Percentiles rank a stretch among this genome's conserved stretches.
Evolutionary conservation across 805 yeast species (phyloP).

Genomic region (Saccharomycopsis sp.): DNA sequence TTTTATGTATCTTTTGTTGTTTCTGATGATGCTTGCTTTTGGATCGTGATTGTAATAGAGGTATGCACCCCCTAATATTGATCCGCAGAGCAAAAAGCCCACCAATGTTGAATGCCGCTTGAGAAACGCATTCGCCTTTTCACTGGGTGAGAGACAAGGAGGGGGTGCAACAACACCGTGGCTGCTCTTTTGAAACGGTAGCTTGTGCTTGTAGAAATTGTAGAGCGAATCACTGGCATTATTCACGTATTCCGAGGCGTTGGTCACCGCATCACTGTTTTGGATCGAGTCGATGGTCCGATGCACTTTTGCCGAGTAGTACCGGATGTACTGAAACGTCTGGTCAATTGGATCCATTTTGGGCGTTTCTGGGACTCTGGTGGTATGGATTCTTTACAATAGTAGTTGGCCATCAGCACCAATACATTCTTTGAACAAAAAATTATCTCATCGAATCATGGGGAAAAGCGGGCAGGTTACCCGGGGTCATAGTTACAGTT

Average conservation of each 20-base stretch:
- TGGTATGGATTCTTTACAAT: background rate
- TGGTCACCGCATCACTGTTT: slow-evolving; percentile 9
- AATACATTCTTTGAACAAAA: no score
- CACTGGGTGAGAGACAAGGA: background rate
- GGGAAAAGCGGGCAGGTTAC: no score
- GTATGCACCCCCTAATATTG: slow-evolving; percentile 6
- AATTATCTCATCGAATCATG: no score
- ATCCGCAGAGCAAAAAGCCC: slow-evolving; percentile 13
- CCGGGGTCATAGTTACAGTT: no score
- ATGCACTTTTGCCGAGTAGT: slow-evolving; percentile 7
- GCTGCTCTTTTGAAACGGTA: background rate
- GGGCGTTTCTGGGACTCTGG: background rate
- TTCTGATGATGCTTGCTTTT: slow-evolving; percentile 5
- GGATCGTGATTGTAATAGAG: slow-evolving; percentile 5
- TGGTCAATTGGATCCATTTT: slow-evolving; percentile 16
- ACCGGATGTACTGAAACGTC: slow-evolving; percentile 22
- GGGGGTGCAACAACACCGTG: background rate
- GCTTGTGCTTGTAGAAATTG: slow-evolving; percentile 8
- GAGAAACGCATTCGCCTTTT: background rate
- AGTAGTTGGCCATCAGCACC: no score
- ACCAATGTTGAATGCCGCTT: slow-evolving; percentile 3
- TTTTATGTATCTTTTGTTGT: slow-evolving; percentile 16
- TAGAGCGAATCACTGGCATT: slow-evolving; percentile 12
- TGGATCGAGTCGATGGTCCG: slow-evolving; percentile 3
- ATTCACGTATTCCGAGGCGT: slow-evolving; percentile 9